A percentile compares a stretch with the other conserved stretches of the same genome.
Conservation (phyloP, 2,329 filamentous ascomycete species). For the Rosellinia necatrix region DNA sequence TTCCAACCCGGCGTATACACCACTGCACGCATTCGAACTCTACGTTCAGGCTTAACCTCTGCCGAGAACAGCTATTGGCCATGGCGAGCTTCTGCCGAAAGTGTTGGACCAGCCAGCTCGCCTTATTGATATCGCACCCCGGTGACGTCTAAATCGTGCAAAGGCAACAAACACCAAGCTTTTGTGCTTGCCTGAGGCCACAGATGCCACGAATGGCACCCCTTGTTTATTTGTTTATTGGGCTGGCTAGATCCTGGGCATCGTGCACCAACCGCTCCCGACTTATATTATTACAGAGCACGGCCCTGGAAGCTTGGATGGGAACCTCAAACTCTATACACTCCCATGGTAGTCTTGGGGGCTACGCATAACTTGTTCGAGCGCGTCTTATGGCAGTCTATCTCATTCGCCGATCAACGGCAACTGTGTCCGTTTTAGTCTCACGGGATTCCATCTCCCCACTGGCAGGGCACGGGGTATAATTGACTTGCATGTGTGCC, state of each 20-base stretch:
- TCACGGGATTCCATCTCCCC: conserved; percentile 2
- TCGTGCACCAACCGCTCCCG: background rate
- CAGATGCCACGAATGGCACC: background rate
- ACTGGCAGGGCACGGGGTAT: background rate
- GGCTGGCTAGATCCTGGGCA: background rate
- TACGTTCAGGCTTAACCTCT: background rate
- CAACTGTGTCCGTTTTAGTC: conserved; percentile 13
- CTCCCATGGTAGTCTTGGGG: background rate
- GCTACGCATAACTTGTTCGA: background rate
- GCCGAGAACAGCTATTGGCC: background rate
- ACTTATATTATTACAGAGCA: background rate
- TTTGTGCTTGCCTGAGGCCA: background rate
- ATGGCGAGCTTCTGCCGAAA: background rate
- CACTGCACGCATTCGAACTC: background rate
- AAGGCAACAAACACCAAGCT: background rate
- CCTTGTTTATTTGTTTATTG: background rate
- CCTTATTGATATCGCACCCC: background rate
- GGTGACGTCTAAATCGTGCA: background rate
- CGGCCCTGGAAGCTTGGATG: background rate
- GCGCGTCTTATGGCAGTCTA: background rate
- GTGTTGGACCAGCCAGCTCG: background rate
- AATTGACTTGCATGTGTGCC: conserved; percentile 1
- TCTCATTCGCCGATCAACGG: background rate
- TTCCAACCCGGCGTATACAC: background rate
- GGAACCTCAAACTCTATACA: background rate